These are phyloP conservation scores for Leccinum sublutescens DNA, from an alignment of 768 basidiomycete species.

Conservation along the genomic window DNA sequence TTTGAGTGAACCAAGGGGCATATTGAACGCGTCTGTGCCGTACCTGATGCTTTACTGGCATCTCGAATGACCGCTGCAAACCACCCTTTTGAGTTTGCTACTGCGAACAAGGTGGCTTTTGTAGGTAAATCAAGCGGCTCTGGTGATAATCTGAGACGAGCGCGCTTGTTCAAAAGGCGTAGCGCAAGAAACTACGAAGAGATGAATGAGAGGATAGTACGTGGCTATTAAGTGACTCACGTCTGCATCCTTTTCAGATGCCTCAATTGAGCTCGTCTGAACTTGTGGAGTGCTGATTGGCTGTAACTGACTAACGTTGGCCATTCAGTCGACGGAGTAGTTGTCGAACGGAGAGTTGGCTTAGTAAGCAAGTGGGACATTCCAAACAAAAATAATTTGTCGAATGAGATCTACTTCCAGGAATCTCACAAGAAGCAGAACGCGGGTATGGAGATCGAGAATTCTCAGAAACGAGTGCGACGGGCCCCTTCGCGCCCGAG, in stretches of 20 bases:
- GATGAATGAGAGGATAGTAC: not conserved
- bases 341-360: not conserved
- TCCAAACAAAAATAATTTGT: too few species aligned
- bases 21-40: slow-evolving; percentile 12
- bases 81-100: slow-evolving; percentile 62
- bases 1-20: not conserved
- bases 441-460: too few species aligned
- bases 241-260: slow-evolving; percentile 32
- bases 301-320: slow-evolving; percentile 34
- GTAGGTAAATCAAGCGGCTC: slow-evolving; percentile 45
- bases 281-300: slow-evolving; percentile 22
- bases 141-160: slow-evolving; percentile 62
- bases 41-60: slow-evolving; percentile 38
- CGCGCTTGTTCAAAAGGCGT: slow-evolving; percentile 53
- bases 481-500: too few species aligned
- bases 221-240: slow-evolving; percentile 4
- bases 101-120: slow-evolving; percentile 54
- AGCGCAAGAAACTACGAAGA: slow-evolving; percentile 37
- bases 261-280: slow-evolving; percentile 23
- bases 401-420: too few species aligned
- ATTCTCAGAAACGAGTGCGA: too few species aligned
- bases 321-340: slow-evolving; percentile 13
- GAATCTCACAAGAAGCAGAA: too few species aligned
- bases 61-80: slow-evolving; percentile 59
- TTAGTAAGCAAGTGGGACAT: not conserved